Percentiles rank a stretch among this genome's conserved stretches.
Evolutionary conservation across 2,329 filamentous ascomycete genomes (phyloP).

Genomic region (Colletotrichum endophyticum): DNA sequence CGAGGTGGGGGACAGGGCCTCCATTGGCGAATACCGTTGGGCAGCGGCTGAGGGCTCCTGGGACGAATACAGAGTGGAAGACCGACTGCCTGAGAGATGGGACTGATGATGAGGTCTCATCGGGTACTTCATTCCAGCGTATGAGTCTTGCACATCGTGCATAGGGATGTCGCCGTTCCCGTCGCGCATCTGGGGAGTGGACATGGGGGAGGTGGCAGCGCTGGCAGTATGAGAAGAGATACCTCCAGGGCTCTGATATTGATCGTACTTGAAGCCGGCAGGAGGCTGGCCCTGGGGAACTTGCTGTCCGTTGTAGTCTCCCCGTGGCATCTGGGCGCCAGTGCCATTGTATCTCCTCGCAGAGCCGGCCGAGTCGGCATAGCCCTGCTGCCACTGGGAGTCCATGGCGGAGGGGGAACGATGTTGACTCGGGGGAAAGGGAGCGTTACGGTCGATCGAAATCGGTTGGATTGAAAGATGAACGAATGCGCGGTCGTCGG

Average conservation of each 20-base stretch:
- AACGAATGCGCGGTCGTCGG: conserved; percentile 8
- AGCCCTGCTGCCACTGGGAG: conserved; percentile 61
- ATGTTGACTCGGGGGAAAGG: conserved; percentile 11
- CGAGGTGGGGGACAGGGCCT: conserved; percentile 79
- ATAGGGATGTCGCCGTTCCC: conserved; percentile 80
- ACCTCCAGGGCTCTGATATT: conserved; percentile 58
- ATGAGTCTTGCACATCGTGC: conserved; percentile 85
- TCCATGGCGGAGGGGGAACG: conserved; percentile 46
- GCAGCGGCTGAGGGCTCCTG: conserved; percentile 82
- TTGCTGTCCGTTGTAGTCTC: conserved; percentile 33
- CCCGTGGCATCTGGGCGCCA: conserved; percentile 37
- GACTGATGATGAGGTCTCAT: conserved; percentile 80
- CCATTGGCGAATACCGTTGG: conserved; percentile 96
- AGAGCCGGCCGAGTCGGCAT: conserved; percentile 67
- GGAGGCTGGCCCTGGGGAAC: conserved; percentile 43
- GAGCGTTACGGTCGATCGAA: background rate
- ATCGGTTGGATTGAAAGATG: background rate
- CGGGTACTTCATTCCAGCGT: conserved; percentile 85
- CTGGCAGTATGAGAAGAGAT: conserved; percentile 38
- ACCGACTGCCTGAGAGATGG: conserved; percentile 60
- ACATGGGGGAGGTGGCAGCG: conserved; percentile 63
- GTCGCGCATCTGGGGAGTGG: conserved; percentile 67
- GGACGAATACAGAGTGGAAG: conserved; percentile 72
- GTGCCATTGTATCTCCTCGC: conserved; percentile 68
- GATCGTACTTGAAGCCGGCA: conserved; percentile 68